Conservation (phyloP, 2,329 filamentous ascomycete species). For the Neoarthrinium moseri region DNA sequence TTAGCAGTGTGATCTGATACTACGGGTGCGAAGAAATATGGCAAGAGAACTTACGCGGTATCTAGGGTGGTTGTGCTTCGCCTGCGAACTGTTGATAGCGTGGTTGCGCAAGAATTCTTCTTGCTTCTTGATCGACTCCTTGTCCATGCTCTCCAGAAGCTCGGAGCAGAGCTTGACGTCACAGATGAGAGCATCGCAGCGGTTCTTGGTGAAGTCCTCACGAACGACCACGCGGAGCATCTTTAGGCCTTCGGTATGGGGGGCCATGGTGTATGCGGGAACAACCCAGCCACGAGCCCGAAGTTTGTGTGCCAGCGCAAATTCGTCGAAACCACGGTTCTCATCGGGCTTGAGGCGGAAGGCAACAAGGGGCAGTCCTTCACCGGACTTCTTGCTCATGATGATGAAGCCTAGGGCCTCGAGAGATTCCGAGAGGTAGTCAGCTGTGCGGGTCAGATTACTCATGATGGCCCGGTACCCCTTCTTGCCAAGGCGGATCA, state of each 20-base stretch:
- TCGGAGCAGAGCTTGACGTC: slow-evolving; percentile 79
- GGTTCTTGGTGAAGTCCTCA: slow-evolving; percentile 82
- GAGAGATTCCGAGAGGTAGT: slow-evolving; percentile 78
- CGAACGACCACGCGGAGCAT: slow-evolving; percentile 90
- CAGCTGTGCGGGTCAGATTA: slow-evolving; percentile 85
- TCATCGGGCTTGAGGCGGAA: slow-evolving; percentile 70
- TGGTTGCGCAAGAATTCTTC: slow-evolving; percentile 63
- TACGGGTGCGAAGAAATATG: not conserved
- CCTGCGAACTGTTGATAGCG: slow-evolving; percentile 49
- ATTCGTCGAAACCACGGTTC: slow-evolving; percentile 69
- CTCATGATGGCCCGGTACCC: slow-evolving; percentile 93
- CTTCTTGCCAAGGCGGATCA: slow-evolving; percentile 90
- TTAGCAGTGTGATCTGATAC: not conserved
- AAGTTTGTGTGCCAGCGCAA: slow-evolving; percentile 79
- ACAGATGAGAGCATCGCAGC: slow-evolving; percentile 74
- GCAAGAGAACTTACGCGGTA: slow-evolving; percentile 43
- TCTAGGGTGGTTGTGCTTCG: slow-evolving; percentile 49
- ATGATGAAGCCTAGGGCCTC: slow-evolving; percentile 79
- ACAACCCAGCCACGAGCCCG: slow-evolving; percentile 89
- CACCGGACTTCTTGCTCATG: slow-evolving; percentile 76
- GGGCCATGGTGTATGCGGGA: slow-evolving; percentile 96
- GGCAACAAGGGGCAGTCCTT: slow-evolving; percentile 84
- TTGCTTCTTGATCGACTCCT: slow-evolving; percentile 66
- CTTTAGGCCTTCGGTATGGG: slow-evolving; percentile 78
- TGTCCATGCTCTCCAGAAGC: slow-evolving; percentile 72